Base-by-base conservation (phyloP, 441 rosid genomes). In the Hura crepitans region DNA sequence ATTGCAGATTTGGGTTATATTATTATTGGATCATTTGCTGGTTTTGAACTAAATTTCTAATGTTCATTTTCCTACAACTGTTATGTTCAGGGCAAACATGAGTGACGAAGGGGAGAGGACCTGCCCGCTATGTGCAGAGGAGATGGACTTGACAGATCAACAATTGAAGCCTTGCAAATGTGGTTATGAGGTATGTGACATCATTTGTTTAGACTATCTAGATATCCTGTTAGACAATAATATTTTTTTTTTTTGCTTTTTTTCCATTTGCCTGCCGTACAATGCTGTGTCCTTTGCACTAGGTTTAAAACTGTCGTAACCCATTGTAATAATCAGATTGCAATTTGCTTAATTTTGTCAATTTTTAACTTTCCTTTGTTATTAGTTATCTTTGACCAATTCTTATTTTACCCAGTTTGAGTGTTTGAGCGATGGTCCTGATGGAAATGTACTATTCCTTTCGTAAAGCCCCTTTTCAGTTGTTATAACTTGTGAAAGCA, bases 161-260 rank as follows among this genome's bases (percentile, higher is more conserved):
- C 96, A 93, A 62, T 80, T 93, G 78, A 93, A 88, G 86, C 98
- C 98, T 68, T 93, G 98, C 89, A 85, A 85, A 86, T 93, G 98
- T 81, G 98, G 96, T 43, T 93, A 93, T 12, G 94, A 93, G 91
- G 98, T 91, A 69, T 51, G 73, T 62, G 43, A 42, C 58, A 11
- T 58, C 67, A 14, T 10, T 28, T 20, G 9, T 68, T 4, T 53
- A 46, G n/a, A 10, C 30, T 47, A 25, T 50, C 1, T 45, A 13
- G 13, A 33, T 57, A 17, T 30, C 28, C 13, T 5, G 30, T 39
- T 2, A 39, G 11, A 43, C 5, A 56, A 56, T 56, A 22, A 17
- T 23, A 27, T 53, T 51, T 14, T 54, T 23, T 14, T 10, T 14
- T 18, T 23, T 49, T n/a, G n/a, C n/a, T n/a, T n/a, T n/a, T n/a